Conservation (phyloP, 2,329 filamentous ascomycete genomes). For the Tolypocladium inflatum region DNA sequence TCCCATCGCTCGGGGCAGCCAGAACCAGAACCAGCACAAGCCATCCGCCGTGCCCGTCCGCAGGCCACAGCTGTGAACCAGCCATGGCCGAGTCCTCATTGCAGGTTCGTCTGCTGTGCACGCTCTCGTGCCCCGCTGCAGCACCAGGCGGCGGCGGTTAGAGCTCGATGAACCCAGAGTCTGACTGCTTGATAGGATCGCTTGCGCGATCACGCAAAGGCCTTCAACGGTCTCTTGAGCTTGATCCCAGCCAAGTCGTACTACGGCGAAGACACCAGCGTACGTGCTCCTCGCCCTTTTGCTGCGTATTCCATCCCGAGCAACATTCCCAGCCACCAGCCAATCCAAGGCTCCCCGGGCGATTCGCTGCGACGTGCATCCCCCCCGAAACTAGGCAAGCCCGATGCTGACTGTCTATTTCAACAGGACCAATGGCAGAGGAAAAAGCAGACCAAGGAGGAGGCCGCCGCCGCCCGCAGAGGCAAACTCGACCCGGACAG, state of each 20-base stretch:
- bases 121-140: constrained; percentile 15
- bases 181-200: constrained; percentile 34
- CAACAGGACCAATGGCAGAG: constrained; percentile 79
- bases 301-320: not conserved
- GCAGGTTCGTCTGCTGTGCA: constrained; percentile 29
- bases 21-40: not conserved
- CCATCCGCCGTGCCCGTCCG: not conserved
- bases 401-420: not conserved
- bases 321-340: not conserved
- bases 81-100: constrained; percentile 34
- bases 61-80: not conserved
- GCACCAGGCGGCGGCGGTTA: not conserved
- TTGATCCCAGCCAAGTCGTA: constrained; percentile 87
- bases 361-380: not conserved
- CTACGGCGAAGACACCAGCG: constrained; percentile 76
- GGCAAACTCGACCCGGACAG: constrained; percentile 89
- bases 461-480: constrained; percentile 71
- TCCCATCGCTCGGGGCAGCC: not conserved
- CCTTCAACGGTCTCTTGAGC: constrained; percentile 79
- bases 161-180: not conserved
- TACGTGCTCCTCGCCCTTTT: constrained; percentile 36
- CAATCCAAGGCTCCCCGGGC: not conserved
- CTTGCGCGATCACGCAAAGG: constrained; percentile 52
- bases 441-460: constrained; percentile 91
- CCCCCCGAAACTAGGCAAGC: not conserved